Evolutionary conservation across 2,329 filamentous ascomycete species (phyloP), one percentile per base, ranked within the genome.

Genomic region (Blastomyces gilchristii): DNA sequence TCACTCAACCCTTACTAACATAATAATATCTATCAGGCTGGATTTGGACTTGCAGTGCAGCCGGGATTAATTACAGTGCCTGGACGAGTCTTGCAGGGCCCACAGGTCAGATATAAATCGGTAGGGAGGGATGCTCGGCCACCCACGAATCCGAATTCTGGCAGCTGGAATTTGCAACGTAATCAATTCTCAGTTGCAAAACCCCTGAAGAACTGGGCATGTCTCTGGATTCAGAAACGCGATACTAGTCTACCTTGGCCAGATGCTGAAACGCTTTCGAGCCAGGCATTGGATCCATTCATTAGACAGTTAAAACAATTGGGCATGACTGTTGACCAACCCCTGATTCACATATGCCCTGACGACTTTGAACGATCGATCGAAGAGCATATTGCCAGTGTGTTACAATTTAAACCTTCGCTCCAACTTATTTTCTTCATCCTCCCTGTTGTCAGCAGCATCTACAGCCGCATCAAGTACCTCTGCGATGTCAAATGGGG

Each of bases 401-500:
- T 12, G n/a, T 22, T 41, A 25, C 41, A 39, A 22, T 25, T n/a
- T 14, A 11, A 16, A 18, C 11, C 14, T n/a, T 18, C 34, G n/a
- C n/a, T n/a, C 1, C 64, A 65, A 4, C 61, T 89, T 50, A 72
- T 91, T 0, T 76, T 90, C 12, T 77, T 89, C 16, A 76, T 91
- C 18, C 75, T 89, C 0, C 76, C 80, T 14, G 71, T 75, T 18
- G 77, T 84, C 64, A 75, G 81, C 22, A 75, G 75, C 58, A 66
- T 85, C 0, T 91, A 92, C 74, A 82, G 83, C 65, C 77, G 73
- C 8, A 81, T 94, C 72, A 94, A 94, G 75, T 80, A 75, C 41
- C 74, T 85, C 0, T 88, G 84, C 12, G 90, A 95, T 69, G 78
- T 85, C n/a, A 73, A 79, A 0, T 79, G 79, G 52, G 90, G 90